Conservation (phyloP, 352 stramenopile genomes). For the Phytophthora meadii region DNA sequence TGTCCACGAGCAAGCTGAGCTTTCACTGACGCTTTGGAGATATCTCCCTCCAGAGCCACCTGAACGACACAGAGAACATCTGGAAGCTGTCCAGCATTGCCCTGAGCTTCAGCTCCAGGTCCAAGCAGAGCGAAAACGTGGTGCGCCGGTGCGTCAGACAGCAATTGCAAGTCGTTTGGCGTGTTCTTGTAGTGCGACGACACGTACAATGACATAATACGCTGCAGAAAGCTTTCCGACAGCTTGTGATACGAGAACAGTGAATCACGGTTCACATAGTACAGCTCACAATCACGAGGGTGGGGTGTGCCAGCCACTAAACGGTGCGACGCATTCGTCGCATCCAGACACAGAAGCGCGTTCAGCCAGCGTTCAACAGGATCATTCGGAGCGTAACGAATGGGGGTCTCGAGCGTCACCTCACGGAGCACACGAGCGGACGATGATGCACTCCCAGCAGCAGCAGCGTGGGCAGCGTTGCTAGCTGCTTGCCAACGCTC, state of each 20-base stretch:
- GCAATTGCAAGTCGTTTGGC: constrained; percentile 99
- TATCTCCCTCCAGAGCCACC: constrained; percentile 97
- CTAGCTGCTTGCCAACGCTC: constrained; percentile 94
- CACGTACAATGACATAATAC: constrained; percentile 97
- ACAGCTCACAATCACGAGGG: constrained; percentile 97
- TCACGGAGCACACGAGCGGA: constrained; percentile 92
- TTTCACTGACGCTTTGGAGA: constrained; percentile 96
- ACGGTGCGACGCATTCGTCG: constrained; percentile 78
- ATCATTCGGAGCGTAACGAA: constrained; percentile 97
- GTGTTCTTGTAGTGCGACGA: constrained; percentile 99
- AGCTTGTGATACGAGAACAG: constrained; percentile 99
- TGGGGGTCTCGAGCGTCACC: constrained; percentile 97
- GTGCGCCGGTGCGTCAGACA: constrained; percentile 98
- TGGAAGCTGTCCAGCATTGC: constrained; percentile 92
- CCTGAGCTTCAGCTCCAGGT: constrained; percentile 91
- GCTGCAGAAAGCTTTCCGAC: constrained; percentile 95
- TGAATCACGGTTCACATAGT: constrained; percentile 98
- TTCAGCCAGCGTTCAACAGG: constrained; percentile 98
- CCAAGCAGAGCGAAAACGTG: constrained; percentile 98
- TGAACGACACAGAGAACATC: constrained; percentile 99
- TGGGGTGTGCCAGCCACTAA: constrained; percentile 95
- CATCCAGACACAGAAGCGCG: constrained; percentile 96
- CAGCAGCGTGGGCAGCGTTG: constrained; percentile 77
- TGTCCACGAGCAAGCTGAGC: constrained; percentile 96
- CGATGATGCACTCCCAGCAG: constrained; percentile 42